Evolutionary conservation across 2,329 filamentous ascomycete genomes (phyloP), one percentile per base, ranked within the genome.

Genomic region (Pseudogymnoascus sp.): DNA sequence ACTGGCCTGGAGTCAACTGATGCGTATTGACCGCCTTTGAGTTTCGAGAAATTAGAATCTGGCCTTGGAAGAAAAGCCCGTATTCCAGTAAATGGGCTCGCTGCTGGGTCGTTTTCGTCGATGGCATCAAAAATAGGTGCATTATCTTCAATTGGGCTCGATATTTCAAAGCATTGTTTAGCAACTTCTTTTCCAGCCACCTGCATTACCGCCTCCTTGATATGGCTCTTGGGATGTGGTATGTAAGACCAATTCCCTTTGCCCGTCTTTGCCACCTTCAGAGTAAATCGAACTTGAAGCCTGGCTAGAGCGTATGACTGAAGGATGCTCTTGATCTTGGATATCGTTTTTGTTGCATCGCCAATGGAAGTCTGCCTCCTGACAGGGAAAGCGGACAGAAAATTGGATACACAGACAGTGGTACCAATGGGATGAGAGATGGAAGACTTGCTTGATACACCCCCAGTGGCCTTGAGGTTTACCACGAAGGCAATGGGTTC

Each of bases 1-100:
- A 92, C 75, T 3, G 89, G 89, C 15, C 89, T 80, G 12, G 79
- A 79, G 70, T 92, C 88, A 21, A 92, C 78, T 0, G 87, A 89
- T 33, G 92, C 74, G 70, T 86, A 91, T 4, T 80, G 73, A 0
- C 81, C 78, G n/a, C 76, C 80, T 51, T 76, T 75, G 35, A 83
- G 66, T n/a, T 74, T 78, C 1, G 72, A 69, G 2, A 68, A 55
- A 33, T 81, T 74, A 15, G 81, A 80, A 61, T 78, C 75, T 3
- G 76, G 74, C 33, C 73, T 81, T 0, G 87, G 84, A 0, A 91
- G 68, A 59, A 86, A 80, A 1, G 83, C 84, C 60, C 84, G 77
- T 8, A 90, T 72, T 0, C 74, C 68, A 60, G 84, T 59, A 27
- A 15, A 6, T 38, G 58, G 9, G 17, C 33, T 31, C 13, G 21